Evolutionary conservation across 495 filamentous ascomycete species (phyloP).

Genomic region (Penicillium maclennaniae): DNA sequence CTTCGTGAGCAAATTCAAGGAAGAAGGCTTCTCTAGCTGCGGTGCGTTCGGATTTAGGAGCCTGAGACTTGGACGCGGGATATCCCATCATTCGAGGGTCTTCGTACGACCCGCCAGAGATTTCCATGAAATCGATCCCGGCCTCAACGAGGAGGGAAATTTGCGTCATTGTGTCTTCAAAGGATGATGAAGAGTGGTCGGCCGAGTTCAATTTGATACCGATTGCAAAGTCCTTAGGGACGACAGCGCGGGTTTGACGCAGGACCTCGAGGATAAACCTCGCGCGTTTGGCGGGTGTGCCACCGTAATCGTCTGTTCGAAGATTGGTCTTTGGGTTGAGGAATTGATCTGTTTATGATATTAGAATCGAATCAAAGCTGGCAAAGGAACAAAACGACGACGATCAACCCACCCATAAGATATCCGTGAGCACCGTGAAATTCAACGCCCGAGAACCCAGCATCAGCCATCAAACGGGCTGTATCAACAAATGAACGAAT

Average conservation of each 20-base stretch:
- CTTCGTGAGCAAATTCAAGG: slow-evolving; percentile 50
- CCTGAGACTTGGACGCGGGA: slow-evolving; percentile 3
- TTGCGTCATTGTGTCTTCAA: slow-evolving; percentile 52
- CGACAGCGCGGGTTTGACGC: slow-evolving; percentile 36
- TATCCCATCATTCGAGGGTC: slow-evolving; percentile 42
- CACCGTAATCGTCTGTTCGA: slow-evolving; percentile 49
- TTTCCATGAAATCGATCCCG: slow-evolving; percentile 60
- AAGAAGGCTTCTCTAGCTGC: slow-evolving; percentile 59
- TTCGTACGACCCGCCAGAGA: slow-evolving; percentile 57
- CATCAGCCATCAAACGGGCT: slow-evolving; percentile 42
- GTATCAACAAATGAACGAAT: slow-evolving; percentile 47
- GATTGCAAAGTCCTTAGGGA: slow-evolving; percentile 48
- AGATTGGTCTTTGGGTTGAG: slow-evolving; percentile 42
- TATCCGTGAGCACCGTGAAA: slow-evolving; percentile 60
- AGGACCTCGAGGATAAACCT: slow-evolving; percentile 49
- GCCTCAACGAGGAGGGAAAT: slow-evolving; percentile 47
- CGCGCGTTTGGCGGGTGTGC: slow-evolving; percentile 40
- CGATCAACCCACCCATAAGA: slow-evolving; percentile 39
- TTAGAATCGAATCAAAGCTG: slow-evolving; percentile 1
- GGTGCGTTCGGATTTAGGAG: slow-evolving; percentile 35
- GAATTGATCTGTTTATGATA: slow-evolving; percentile 34
- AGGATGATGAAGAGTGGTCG: slow-evolving; percentile 44
- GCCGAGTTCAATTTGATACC: slow-evolving; percentile 63
- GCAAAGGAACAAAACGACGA: background rate
- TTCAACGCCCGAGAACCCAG: slow-evolving; percentile 54